A percentile compares a stretch with the other conserved stretches of the same genome.
phyloP scores from a whole-genome alignment of 495 filamentous ascomycete genomes.

The Copromyces sp. region DNA sequence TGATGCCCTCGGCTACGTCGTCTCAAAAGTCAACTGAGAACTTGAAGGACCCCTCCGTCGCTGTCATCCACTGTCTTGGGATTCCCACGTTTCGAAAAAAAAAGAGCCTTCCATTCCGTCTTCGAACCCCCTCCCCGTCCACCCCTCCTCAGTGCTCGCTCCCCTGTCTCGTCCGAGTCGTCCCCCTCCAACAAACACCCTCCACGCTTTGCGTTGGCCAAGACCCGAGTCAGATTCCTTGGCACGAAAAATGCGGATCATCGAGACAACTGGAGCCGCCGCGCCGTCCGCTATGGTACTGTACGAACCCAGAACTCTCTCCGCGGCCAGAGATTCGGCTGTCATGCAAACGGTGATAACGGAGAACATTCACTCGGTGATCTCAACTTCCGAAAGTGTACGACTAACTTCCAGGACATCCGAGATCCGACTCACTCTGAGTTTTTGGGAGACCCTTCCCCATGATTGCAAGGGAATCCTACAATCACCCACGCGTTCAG shows the following conservation, averaged over 20 bases:
- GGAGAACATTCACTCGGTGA: background rate
- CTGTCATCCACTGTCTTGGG: background rate
- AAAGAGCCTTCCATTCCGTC: background rate
- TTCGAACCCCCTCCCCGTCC: background rate
- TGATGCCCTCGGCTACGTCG: background rate
- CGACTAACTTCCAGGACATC: background rate
- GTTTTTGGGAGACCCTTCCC: background rate
- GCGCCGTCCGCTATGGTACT: background rate
- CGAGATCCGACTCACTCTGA: background rate
- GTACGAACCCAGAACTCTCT: background rate
- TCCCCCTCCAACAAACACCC: background rate
- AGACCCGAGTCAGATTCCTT: conserved; percentile 1
- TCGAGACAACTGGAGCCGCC: background rate
- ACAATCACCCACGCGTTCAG: background rate
- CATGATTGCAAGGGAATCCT: background rate
- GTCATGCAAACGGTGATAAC: background rate
- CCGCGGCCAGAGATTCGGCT: background rate
- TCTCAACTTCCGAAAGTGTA: background rate
- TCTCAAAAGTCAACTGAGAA: background rate
- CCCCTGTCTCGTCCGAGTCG: background rate
- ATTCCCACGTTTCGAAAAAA: background rate
- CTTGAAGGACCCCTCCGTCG: background rate
- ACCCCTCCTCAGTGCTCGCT: background rate
- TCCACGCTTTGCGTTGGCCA: background rate
- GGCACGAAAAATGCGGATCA: background rate